Base-by-base conservation (phyloP, 331 rosid species). In the Phaseolus coccineus region DNA sequence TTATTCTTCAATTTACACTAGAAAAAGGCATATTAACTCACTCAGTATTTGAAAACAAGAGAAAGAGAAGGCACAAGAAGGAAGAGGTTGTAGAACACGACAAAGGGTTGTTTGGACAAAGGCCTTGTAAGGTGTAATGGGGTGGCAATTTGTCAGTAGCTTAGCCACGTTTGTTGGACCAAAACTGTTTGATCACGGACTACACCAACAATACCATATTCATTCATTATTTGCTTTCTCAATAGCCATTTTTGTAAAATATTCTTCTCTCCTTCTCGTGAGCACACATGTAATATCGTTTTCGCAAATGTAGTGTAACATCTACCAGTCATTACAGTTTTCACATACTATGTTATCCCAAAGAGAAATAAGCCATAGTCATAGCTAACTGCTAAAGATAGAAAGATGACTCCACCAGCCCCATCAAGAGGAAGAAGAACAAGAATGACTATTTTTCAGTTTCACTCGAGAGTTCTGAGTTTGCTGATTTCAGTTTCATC, bases 111-210 rank as follows among this genome's bases (percentile, higher is more conserved):
- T 72, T 73, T 69, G 50, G 82, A 61, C 71, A 65, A 73, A 61
- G 61, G 19, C 70, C 30, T 80, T 7, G 81, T 66, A 65, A 65
- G 76, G 71, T 47, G 81, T 75, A 53, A 74, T 66, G 76, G 65
- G 88, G 82, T 84, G 88, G 82, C 79, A 70, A 44, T 83, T 81
- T 87, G 90, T 78, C 85, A 67, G 51, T 78, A 24, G 57, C 75
- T 42, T 19, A 53, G 55, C 61, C 74, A 66, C 80, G 70, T 56
- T 76, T 67, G 56, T 62, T 77, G 81, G 85, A 55, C 74, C 83
- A 74, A 46, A 80, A 46, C 40, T 81, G 62, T 51, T 50, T 84
- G 44, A 69, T 80, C 80, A 80, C 89, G 87, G 85, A 59, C 85
- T 77, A 10, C 71, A 37, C 68, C 35, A 24, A 40, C 69, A 30